Conservation (phyloP, 2,329 filamentous ascomycete species). For the Colletotrichum sp. region DNA sequence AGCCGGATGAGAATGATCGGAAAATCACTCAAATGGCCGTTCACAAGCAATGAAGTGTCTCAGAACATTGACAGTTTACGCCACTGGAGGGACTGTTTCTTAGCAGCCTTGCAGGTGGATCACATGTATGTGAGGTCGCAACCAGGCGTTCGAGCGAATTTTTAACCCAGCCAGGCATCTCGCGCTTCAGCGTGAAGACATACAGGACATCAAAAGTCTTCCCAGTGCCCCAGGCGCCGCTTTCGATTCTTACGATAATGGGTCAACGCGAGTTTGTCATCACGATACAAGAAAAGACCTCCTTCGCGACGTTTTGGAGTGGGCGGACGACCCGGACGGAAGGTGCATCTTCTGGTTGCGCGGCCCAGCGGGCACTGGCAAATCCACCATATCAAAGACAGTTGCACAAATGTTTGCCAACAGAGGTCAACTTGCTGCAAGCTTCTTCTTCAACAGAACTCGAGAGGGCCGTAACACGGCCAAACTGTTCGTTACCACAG, state of each 20-base stretch:
- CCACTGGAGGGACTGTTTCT: neutral
- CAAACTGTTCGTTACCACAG: accelerated
- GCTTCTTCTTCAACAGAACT: neutral
- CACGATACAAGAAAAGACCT: accelerated
- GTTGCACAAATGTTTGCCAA: neutral
- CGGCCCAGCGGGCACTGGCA: accelerated
- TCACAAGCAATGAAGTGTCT: neutral
- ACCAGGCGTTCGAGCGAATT: accelerated
- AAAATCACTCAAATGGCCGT: neutral
- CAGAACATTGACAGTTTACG: accelerated
- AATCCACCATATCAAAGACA: accelerated
- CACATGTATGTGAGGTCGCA: neutral
- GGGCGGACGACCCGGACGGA: accelerated
- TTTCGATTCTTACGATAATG: neutral
- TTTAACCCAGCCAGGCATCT: neutral
- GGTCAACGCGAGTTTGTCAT: accelerated
- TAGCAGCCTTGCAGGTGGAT: neutral
- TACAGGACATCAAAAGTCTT: accelerated
- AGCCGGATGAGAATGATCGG: neutral
- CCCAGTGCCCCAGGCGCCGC: neutral
- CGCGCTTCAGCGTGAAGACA: neutral
- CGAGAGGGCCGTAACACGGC: neutral
- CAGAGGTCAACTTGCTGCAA: neutral
- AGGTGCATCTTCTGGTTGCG: neutral
- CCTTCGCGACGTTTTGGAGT: accelerated